Conservation (phyloP, 208 protist species). For the Wallacemonas sp. region DNA sequence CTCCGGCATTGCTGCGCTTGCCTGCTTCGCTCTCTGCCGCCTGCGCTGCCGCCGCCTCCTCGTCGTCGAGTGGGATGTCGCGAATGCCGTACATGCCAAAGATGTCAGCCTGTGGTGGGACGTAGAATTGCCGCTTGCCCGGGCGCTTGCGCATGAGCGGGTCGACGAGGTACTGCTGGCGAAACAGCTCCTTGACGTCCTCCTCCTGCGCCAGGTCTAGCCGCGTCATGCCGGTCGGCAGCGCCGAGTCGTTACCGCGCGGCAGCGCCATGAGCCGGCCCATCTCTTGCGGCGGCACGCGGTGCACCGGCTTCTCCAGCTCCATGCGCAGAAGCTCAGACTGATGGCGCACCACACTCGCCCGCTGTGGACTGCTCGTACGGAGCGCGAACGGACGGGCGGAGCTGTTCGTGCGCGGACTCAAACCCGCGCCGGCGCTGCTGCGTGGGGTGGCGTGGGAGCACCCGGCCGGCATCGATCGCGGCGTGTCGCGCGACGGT, state of each 20-base stretch:
- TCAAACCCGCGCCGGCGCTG: background rate
- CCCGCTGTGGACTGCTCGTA: constrained; percentile 9
- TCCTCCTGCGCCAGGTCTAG: constrained; percentile 61
- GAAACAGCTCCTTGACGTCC: constrained; percentile 59
- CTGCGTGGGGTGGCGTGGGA: background rate
- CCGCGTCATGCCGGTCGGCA: constrained; percentile 18
- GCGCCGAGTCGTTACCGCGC: background rate
- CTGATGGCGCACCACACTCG: constrained; percentile 8
- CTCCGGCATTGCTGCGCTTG: too few relatives aligned
- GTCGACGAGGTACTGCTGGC: constrained; percentile 60
- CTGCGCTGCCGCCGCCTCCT: background rate
- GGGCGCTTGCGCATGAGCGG: constrained; percentile 42
- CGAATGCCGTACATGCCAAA: constrained; percentile 47
- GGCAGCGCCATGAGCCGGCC: constrained; percentile 16
- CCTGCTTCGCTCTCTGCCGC: background rate
- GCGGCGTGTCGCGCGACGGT: too few relatives aligned
- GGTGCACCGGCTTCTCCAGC: constrained; percentile 17
- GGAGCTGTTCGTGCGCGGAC: too few relatives aligned
- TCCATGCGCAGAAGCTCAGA: constrained; percentile 14
- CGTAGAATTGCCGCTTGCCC: constrained; percentile 41
- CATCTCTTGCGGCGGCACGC: constrained; percentile 25
- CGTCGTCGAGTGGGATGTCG: constrained; percentile 10
- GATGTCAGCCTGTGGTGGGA: constrained; percentile 38
- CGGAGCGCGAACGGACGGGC: background rate
- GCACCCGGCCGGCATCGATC: background rate